Base-by-base conservation (phyloP, 441 rosid genomes). In the Kokia cookei region DNA sequence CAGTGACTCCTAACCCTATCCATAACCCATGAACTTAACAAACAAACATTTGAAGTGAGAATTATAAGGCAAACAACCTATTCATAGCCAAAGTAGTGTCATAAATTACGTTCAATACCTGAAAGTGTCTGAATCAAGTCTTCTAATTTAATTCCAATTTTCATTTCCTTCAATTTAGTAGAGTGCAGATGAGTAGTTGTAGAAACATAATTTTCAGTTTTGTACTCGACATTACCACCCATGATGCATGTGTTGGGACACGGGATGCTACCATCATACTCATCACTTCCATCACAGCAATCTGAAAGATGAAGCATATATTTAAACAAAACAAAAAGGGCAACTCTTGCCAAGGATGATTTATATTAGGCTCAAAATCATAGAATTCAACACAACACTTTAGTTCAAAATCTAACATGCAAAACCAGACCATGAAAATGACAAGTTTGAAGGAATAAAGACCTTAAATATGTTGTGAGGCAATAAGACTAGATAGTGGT, bases 221-320 rank as follows among this genome's bases (percentile, higher is more conserved):
- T 85, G 80, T 91, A 87, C 73, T 83, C 77, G 26, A 89, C 70
- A 71, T 80, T 84, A 80, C 93, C 97, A 62, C 99, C 99, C 97
- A 91, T 89, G 76, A 93, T 51, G 71, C 99, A 94, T 4, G 89
- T 82, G 81, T 91, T 87, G 61, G 91, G 93, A 76, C 99, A 94
- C 26, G 3, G 72, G 73, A 85, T 58, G 22, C 80, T 83, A 72
- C 89, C 73, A 27, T 84, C 89, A 47, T 94, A 86, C 84, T 94
- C 99, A 69, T 93, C 99, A 45, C 98, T 93, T 84, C 99, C 99
- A 76, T 94, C 99, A 59, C 99, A 94, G 76, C 96, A 94, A 83
- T 94, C 98, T 93, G 80, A 76, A 74, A 61, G 73, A 53, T 57
- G 58, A 73, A 24, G 54, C 65, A 76, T 47, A 66, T 10, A 51